A percentile compares a stretch with the other conserved stretches of the same genome.
phyloP scores from a whole-genome alignment of 1,139 yeast species.

The Lodderomyces margitis region DNA sequence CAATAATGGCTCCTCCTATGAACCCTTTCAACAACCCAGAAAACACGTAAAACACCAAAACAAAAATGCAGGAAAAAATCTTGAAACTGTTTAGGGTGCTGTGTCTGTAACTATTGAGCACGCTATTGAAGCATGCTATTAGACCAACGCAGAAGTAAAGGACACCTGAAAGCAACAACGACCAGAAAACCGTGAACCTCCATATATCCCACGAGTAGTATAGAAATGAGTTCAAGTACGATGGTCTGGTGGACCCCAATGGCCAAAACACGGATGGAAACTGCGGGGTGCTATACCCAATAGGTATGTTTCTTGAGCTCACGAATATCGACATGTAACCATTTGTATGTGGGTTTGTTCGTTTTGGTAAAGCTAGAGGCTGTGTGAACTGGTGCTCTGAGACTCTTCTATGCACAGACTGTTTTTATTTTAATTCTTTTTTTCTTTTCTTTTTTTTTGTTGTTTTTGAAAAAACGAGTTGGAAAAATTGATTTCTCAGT shows the following conservation, averaged over 20 bases:
- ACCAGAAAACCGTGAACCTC: slow-evolving; percentile 82
- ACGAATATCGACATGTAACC: slow-evolving; percentile 24
- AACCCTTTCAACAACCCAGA: slow-evolving; percentile 66
- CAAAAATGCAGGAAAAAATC: slow-evolving; percentile 24
- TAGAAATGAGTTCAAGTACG: slow-evolving; percentile 55
- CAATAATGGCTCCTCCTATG: slow-evolving; percentile 71
- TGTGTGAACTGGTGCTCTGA: no score
- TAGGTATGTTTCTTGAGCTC: slow-evolving; percentile 54
- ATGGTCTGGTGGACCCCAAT: slow-evolving; percentile 35
- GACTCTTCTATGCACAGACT: no score
- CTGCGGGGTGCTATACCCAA: slow-evolving; percentile 74
- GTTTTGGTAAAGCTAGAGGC: no score
- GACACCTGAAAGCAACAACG: slow-evolving; percentile 61
- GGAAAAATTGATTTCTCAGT: no score
- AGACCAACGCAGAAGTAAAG: slow-evolving; percentile 66
- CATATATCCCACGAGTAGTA: slow-evolving; percentile 77
- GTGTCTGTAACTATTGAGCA: slow-evolving; percentile 24
- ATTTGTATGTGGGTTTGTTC: background rate
- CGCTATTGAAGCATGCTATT: slow-evolving; percentile 51
- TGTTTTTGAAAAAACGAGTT: no score
- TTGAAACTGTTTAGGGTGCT: slow-evolving; percentile 15
- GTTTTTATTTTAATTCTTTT: no score
- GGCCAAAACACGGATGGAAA: slow-evolving; percentile 89
- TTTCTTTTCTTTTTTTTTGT: no score
- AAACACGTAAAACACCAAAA: slow-evolving; percentile 44